phyloP scores from a whole-genome alignment of 495 filamentous ascomycete species.

The Ascobolus immersus region DNA sequence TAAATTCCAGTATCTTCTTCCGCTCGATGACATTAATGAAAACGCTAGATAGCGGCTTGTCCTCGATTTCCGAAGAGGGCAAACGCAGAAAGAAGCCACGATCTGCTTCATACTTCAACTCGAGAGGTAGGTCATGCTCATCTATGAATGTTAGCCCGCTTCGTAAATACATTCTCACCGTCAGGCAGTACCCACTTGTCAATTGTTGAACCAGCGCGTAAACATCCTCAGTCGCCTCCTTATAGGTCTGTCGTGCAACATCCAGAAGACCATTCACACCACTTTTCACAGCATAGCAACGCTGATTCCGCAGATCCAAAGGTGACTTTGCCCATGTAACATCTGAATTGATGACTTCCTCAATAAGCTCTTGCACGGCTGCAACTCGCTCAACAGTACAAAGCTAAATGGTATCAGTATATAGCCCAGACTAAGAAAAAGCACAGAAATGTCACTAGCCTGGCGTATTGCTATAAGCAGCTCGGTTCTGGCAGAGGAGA shows the following conservation, averaged over 20 bases:
- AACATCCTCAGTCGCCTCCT: slow-evolving; percentile 56
- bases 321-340: slow-evolving; percentile 53
- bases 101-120: slow-evolving; percentile 48
- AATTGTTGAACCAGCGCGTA: slow-evolving; percentile 41
- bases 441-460: too few species aligned
- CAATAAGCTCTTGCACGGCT: slow-evolving; percentile 37
- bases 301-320: slow-evolving; percentile 69
- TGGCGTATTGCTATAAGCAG: slow-evolving; percentile 40
- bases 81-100: slow-evolving; percentile 66
- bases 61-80: slow-evolving; percentile 33
- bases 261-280: slow-evolving; percentile 70
- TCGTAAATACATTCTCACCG: slow-evolving; percentile 7
- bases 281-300: slow-evolving; percentile 79
- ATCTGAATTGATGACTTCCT: slow-evolving; percentile 52
- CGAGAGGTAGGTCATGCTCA: slow-evolving; percentile 30
- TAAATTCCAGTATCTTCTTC: slow-evolving; percentile 53
- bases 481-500: slow-evolving; percentile 37
- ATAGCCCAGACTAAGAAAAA: background rate
- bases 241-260: slow-evolving; percentile 64
- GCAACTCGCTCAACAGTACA: slow-evolving; percentile 36
- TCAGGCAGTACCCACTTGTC: slow-evolving; percentile 22
- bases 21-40: slow-evolving; percentile 55
- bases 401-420: slow-evolving; percentile 19
- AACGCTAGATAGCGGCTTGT: slow-evolving; percentile 33
- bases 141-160: slow-evolving; percentile 19